These are phyloP conservation scores for Coemansia sp. DNA, from an alignment of 192 early-diverging fungal genomes.

Conservation along the genomic window DNA sequence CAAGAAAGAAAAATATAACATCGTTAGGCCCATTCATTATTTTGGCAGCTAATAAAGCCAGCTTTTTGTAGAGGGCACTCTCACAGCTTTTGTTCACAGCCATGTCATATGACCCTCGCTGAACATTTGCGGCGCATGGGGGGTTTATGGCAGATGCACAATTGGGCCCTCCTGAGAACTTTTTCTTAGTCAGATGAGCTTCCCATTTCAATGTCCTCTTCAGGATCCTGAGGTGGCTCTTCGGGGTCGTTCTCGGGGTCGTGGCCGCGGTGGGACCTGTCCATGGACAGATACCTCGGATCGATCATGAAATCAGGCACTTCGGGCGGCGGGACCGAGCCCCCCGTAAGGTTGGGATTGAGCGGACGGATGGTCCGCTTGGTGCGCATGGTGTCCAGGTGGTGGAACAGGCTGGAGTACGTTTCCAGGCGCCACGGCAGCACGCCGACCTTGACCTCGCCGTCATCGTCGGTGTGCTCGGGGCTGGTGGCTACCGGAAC, in stretches of 20 bases:
- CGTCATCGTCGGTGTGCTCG: constrained; percentile 51
- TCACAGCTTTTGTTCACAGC: background rate
- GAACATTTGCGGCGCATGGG: background rate
- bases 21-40: too few relatives aligned
- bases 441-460: constrained; percentile 46
- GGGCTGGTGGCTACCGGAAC: constrained; percentile 47
- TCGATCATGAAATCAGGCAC: constrained; percentile 41
- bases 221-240: constrained; percentile 11
- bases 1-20: background rate
- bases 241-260: constrained; percentile 8
- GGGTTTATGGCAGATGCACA: too few relatives aligned
- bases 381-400: constrained; percentile 46
- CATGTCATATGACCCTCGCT: background rate
- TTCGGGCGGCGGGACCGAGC: constrained; percentile 27
- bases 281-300: constrained; percentile 23
- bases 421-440: constrained; percentile 39
- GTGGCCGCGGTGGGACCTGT: constrained; percentile 18
- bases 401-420: constrained; percentile 38
- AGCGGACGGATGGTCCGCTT: constrained; percentile 46
- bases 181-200: constrained; percentile 31
- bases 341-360: constrained; percentile 26
- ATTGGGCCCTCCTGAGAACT: too few relatives aligned
- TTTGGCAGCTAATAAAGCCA: too few relatives aligned
- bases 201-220: constrained; percentile 45
- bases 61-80: background rate